A percentile compares a stretch with the other conserved stretches of the same genome.
Conservation (phyloP, 345 rosid genomes). For the Ricinus communis region DNA sequence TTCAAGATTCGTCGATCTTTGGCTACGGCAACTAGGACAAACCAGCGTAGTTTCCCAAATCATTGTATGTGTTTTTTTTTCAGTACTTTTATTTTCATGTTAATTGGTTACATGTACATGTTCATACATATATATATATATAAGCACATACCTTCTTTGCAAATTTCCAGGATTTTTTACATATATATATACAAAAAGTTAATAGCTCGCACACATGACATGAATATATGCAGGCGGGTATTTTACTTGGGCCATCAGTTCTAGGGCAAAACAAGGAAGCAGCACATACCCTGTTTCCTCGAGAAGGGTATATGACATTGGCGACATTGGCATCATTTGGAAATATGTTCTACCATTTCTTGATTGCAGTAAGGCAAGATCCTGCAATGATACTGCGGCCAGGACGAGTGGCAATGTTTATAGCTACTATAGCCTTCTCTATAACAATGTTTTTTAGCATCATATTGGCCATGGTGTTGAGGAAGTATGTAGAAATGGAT, state of each 20-base stretch:
- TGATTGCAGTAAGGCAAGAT: slow-evolving; percentile 6
- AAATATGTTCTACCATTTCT: slow-evolving; percentile 12
- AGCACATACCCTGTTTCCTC: neutral
- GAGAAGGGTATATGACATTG: neutral
- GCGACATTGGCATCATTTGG: slow-evolving; percentile 15
- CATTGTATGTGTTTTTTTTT: slow-evolving; percentile 22
- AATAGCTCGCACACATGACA: too few species aligned
- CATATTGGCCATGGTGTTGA: neutral
- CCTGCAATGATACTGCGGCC: slow-evolving; percentile 9
- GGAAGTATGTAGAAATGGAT: neutral
- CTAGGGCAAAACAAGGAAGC: neutral
- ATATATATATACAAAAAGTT: too few species aligned
- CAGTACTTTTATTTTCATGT: too few species aligned
- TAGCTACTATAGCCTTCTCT: neutral
- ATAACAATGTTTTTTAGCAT: neutral
- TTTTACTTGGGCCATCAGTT: slow-evolving; percentile 2
- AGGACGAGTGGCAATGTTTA: neutral
- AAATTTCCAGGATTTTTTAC: too few species aligned
- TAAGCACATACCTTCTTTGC: neutral
- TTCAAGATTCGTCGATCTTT: slow-evolving; percentile 15
- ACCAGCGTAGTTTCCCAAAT: slow-evolving; percentile 26
- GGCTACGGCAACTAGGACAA: slow-evolving; percentile 29
- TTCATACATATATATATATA: neutral
- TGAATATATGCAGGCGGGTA: neutral
- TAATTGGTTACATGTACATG: too few species aligned